phyloP scores from a whole-genome alignment of 768 basidiomycete genomes.

The Lentinula edodes region DNA sequence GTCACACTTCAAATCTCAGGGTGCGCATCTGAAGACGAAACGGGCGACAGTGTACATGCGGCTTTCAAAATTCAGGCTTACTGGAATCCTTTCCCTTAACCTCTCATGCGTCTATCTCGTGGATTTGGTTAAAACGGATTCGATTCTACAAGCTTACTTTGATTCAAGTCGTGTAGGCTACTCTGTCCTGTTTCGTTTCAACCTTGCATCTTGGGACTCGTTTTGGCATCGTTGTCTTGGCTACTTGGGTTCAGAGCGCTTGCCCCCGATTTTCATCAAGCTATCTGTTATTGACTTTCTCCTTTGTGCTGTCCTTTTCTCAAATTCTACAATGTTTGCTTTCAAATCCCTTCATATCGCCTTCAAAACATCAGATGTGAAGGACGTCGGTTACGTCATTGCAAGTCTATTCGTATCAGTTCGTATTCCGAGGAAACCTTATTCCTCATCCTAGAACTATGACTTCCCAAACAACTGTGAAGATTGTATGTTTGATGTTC shows the following conservation, averaged over 20 bases:
- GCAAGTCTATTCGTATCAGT: slow-evolving; percentile 39
- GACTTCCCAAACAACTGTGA: slow-evolving; percentile 98
- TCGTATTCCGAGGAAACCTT: neutral
- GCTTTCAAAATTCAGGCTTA: slow-evolving; percentile 7
- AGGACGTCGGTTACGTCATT: slow-evolving; percentile 98
- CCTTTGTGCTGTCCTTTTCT: slow-evolving; percentile 15
- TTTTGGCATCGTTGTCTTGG: slow-evolving; percentile 25
- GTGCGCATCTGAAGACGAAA: slow-evolving; percentile 31
- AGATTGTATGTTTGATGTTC: slow-evolving; percentile 78
- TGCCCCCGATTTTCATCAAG: neutral
- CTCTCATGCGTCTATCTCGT: slow-evolving; percentile 35
- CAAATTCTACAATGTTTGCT: slow-evolving; percentile 47
- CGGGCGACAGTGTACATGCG: slow-evolving; percentile 15
- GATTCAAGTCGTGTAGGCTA: slow-evolving; percentile 1
- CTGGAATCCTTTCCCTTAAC: slow-evolving; percentile 33
- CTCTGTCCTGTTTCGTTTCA: slow-evolving; percentile 14
- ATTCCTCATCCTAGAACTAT: slow-evolving; percentile 62
- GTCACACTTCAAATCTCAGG: slow-evolving; percentile 16
- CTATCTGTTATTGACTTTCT: slow-evolving; percentile 18
- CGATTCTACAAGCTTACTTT: slow-evolving; percentile 12
- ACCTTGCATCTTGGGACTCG: slow-evolving; percentile 33
- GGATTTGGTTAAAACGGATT: slow-evolving; percentile 36
- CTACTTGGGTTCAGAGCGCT: slow-evolving; percentile 19
- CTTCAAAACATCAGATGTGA: slow-evolving; percentile 67
- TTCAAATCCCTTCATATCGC: slow-evolving; percentile 29